Conservation (phyloP, 2,329 filamentous ascomycete species). For the Scorias spongiosa region DNA sequence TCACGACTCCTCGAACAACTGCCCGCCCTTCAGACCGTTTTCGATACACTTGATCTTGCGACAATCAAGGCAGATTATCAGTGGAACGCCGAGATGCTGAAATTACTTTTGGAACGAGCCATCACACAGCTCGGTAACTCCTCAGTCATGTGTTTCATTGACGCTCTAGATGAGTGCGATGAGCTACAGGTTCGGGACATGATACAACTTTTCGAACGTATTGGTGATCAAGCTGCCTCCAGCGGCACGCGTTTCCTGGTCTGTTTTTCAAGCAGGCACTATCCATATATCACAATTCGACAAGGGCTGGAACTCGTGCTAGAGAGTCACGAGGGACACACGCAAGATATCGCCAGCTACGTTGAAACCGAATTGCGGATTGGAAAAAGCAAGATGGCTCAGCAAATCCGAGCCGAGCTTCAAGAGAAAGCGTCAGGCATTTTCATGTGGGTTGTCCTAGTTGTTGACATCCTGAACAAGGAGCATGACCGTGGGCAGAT, state of each 20-base stretch:
- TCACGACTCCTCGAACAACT: conserved; percentile 28
- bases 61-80: not conserved
- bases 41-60: conserved; percentile 12
- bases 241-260: conserved; percentile 12
- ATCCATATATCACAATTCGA: conserved; percentile 25
- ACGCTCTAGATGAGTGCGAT: conserved; percentile 33
- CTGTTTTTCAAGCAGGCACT: conserved; percentile 30
- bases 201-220: conserved; percentile 21
- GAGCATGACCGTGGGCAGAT: conserved; percentile 21
- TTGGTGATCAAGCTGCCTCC: conserved; percentile 8
- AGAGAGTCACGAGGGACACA: conserved; percentile 21
- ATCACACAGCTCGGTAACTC: conserved; percentile 12
- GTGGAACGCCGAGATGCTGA: conserved; percentile 12
- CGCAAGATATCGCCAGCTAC: conserved; percentile 21
- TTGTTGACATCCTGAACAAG: conserved; percentile 31
- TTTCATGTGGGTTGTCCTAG: conserved; percentile 33
- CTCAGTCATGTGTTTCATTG: conserved; percentile 24
- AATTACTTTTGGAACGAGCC: conserved; percentile 14
- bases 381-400: not conserved
- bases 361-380: conserved; percentile 8
- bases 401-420: conserved; percentile 12
- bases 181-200: conserved; percentile 24
- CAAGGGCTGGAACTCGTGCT: conserved; percentile 18
- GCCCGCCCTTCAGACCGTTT: conserved; percentile 20
- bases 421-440: conserved; percentile 25